Conservation (phyloP, 257 asterid genomes). For the Striga asiatica region DNA sequence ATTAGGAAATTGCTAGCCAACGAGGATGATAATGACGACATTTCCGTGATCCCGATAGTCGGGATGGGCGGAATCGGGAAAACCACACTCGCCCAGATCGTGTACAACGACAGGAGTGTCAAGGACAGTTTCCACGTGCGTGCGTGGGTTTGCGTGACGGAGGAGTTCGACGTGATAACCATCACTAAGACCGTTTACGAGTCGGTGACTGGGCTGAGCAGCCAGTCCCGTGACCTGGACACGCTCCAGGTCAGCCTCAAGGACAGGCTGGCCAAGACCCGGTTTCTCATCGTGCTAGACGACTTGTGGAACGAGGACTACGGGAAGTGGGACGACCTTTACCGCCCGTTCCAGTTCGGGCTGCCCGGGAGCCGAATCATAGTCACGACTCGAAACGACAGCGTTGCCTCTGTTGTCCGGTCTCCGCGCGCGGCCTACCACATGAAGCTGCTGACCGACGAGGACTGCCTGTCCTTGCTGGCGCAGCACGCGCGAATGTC, state of each 20-base stretch:
- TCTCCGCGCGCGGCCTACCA: conserved; percentile 22
- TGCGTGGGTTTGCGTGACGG: conserved; percentile 32
- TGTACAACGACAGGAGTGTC: conserved; percentile 19
- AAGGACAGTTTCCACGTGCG: background rate
- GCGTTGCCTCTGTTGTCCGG: conserved; percentile 18
- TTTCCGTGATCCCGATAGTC: conserved; percentile 28
- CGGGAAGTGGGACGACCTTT: conserved; percentile 14
- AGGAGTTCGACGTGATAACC: conserved; percentile 18
- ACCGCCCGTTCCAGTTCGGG: conserved; percentile 15
- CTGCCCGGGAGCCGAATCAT: conserved; percentile 25
- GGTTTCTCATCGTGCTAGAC: conserved; percentile 25
- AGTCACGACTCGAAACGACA: conserved; percentile 22
- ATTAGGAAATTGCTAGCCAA: conserved; percentile 11
- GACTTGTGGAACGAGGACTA: conserved; percentile 28
- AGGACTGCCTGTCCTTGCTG: conserved; percentile 25
- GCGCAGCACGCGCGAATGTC: conserved; percentile 16
- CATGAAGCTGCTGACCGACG: conserved; percentile 18
- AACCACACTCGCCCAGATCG: conserved; percentile 25
- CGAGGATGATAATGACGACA: background rate
- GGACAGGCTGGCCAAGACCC: conserved; percentile 12
- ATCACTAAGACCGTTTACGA: conserved; percentile 20
- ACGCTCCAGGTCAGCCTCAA: conserved; percentile 20
- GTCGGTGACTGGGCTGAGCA: background rate
- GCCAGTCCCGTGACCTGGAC: conserved; percentile 19
- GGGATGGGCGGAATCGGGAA: conserved; percentile 43